A percentile compares a stretch with the other conserved stretches of the same genome.
Evolutionary conservation across 192 early-diverging fungal species (phyloP).

Genomic region (Backusella parvicylindrica): DNA sequence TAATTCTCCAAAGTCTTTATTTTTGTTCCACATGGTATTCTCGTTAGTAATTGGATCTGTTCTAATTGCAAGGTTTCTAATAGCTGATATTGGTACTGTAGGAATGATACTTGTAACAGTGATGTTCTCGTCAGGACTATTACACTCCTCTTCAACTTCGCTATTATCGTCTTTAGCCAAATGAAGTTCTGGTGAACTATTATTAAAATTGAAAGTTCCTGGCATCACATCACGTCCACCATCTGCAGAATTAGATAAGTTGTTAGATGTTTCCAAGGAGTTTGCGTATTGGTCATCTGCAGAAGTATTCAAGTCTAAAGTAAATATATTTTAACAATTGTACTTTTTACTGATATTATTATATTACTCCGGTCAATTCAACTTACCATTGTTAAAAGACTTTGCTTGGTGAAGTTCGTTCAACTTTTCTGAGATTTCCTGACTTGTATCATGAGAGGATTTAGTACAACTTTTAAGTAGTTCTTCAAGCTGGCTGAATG

Average conservation of each 20-base stretch:
- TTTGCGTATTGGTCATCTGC: neutral
- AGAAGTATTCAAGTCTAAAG: neutral
- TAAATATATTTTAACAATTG: neutral
- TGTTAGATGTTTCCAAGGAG: neutral
- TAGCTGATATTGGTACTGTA: neutral
- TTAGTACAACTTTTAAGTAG: neutral
- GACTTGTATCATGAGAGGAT: neutral
- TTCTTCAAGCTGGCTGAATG: neutral
- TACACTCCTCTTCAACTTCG: neutral
- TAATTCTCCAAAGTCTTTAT: neutral
- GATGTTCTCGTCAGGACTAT: neutral
- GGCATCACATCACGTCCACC: neutral
- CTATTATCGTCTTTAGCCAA: neutral
- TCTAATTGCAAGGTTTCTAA: neutral
- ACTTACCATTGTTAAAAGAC: neutral
- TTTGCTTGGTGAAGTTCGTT: neutral
- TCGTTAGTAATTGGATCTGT: neutral
- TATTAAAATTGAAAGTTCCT: neutral
- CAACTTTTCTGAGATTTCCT: neutral
- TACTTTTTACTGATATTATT: neutral
- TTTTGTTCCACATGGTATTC: neutral
- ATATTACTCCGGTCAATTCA: neutral
- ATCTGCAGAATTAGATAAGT: neutral
- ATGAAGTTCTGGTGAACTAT: neutral
- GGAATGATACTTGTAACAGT: neutral